Evolutionary conservation across 2,329 filamentous ascomycete species (phyloP).

Genomic region (Verticillium tricorpus): DNA sequence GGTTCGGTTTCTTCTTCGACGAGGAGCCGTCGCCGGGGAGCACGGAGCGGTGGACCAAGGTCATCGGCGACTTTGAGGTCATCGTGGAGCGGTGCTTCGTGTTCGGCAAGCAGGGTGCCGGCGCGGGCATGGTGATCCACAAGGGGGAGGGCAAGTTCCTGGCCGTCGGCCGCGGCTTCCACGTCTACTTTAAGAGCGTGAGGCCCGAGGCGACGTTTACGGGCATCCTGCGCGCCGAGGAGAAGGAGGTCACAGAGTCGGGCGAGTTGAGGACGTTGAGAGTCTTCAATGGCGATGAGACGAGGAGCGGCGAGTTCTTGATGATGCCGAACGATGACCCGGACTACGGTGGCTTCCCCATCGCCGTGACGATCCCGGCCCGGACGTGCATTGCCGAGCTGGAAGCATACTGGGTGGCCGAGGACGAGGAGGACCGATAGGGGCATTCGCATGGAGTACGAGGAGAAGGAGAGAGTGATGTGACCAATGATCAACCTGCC

Average conservation of each 20-base stretch:
- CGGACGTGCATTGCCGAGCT: slow-evolving; percentile 41
- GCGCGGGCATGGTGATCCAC: slow-evolving; percentile 33
- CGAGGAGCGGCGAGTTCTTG: slow-evolving; percentile 35
- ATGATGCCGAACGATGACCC: slow-evolving; percentile 54
- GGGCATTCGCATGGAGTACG: not conserved
- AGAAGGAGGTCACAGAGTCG: slow-evolving; percentile 29
- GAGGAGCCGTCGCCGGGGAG: slow-evolving; percentile 19
- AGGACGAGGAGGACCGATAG: slow-evolving; percentile 19
- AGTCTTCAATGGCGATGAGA: slow-evolving; percentile 35
- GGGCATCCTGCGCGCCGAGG: slow-evolving; percentile 28
- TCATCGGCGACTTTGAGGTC: slow-evolving; percentile 27
- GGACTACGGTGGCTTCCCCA: slow-evolving; percentile 52
- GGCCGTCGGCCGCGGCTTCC: slow-evolving; percentile 31
- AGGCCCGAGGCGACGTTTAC: slow-evolving; percentile 28
- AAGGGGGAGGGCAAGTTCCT: slow-evolving; percentile 28
- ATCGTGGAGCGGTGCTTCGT: slow-evolving; percentile 33
- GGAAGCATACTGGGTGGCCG: slow-evolving; percentile 28
- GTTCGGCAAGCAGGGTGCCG: slow-evolving; percentile 32
- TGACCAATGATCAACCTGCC: not conserved
- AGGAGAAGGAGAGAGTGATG: not conserved
- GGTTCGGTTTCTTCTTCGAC: slow-evolving; percentile 34
- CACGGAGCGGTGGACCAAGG: slow-evolving; percentile 19
- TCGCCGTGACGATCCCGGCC: slow-evolving; percentile 48
- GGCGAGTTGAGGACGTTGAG: slow-evolving; percentile 26
- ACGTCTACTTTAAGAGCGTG: slow-evolving; percentile 26